Evolutionary conservation across 2,329 filamentous ascomycete genomes (phyloP).

Genomic region (Pestalotiopsis sp.): DNA sequence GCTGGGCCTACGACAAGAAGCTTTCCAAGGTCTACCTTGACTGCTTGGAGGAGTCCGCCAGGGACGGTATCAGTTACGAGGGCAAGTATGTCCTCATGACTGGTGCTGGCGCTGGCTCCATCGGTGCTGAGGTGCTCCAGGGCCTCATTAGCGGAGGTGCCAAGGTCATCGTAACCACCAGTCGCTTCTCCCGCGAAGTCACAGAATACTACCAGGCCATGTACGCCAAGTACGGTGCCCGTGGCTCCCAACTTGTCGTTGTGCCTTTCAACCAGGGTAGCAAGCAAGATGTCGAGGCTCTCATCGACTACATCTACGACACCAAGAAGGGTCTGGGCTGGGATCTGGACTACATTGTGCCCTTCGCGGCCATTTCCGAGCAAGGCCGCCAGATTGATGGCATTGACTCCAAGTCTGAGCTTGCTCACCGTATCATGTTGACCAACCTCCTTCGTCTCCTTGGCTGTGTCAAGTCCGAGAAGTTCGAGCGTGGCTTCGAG

Average conservation of each 20-base stretch:
- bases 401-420: slow-evolving; percentile 96
- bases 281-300: slow-evolving; percentile 93
- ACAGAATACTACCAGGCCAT: slow-evolving; percentile 99
- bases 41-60: slow-evolving; percentile 85
- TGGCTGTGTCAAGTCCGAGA: slow-evolving; percentile 87
- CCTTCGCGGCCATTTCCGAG: slow-evolving; percentile 96
- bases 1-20: slow-evolving; percentile 99
- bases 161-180: slow-evolving; percentile 95
- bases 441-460: slow-evolving; percentile 93
- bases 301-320: slow-evolving; percentile 96
- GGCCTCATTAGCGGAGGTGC: slow-evolving; percentile 95
- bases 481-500: slow-evolving; percentile 83
- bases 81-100: slow-evolving; percentile 98
- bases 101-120: slow-evolving; percentile 94
- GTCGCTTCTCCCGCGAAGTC: slow-evolving; percentile 92
- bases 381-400: slow-evolving; percentile 96
- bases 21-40: slow-evolving; percentile 91
- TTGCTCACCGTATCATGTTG: slow-evolving; percentile 98
- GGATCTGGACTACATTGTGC: slow-evolving; percentile 95
- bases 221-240: slow-evolving; percentile 91
- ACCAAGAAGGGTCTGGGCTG: slow-evolving; percentile 94
- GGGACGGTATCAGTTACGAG: slow-evolving; percentile 83
- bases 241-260: slow-evolving; percentile 94
- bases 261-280: slow-evolving; percentile 99
- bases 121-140: slow-evolving; percentile 94